These are phyloP conservation scores for Coemansia sp. DNA, from an alignment of 192 early-diverging fungal genomes.

Conservation along the genomic window DNA sequence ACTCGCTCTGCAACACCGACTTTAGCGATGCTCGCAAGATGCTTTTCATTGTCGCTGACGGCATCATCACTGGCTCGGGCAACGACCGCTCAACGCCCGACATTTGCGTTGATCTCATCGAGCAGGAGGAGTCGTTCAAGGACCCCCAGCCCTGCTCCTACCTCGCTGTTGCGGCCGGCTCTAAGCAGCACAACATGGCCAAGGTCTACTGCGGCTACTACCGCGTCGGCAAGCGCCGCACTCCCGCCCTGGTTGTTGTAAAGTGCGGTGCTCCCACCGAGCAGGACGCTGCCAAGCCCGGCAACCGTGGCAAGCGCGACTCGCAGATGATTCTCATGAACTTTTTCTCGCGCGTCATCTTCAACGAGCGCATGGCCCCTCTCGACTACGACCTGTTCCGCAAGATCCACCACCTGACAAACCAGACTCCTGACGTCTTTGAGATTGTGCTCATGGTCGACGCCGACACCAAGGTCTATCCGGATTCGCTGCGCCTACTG, in stretches of 20 bases:
- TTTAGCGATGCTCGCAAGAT: constrained; percentile 99
- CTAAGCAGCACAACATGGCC: constrained; percentile 92
- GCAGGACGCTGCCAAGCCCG: constrained; percentile 71
- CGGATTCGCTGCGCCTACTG: constrained; percentile 93
- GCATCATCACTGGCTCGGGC: constrained; percentile 94
- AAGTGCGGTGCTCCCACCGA: constrained; percentile 89
- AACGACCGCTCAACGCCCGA: constrained; percentile 96
- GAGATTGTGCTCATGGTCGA: constrained; percentile 99
- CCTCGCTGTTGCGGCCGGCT: constrained; percentile 81
- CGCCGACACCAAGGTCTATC: constrained; percentile 92
- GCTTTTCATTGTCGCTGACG: constrained; percentile 93
- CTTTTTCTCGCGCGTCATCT: constrained; percentile 97
- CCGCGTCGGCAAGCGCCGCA: constrained; percentile 82
- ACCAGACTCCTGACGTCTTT: constrained; percentile 95
- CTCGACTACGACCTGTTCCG: constrained; percentile 97
- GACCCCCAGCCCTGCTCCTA: constrained; percentile 87
- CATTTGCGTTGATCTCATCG: constrained; percentile 69
- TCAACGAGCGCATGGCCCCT: constrained; percentile 88
- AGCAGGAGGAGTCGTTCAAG: constrained; percentile 82
- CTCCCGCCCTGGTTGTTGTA: constrained; percentile 91
- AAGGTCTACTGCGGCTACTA: constrained; percentile 98
- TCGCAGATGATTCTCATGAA: constrained; percentile 98
- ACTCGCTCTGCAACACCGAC: constrained; percentile 83
- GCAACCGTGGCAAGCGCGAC: constrained; percentile 98
- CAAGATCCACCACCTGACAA: constrained; percentile 98